Conservation (phyloP, 805 yeast species). For the Schizosaccharomyces octosporus region DNA sequence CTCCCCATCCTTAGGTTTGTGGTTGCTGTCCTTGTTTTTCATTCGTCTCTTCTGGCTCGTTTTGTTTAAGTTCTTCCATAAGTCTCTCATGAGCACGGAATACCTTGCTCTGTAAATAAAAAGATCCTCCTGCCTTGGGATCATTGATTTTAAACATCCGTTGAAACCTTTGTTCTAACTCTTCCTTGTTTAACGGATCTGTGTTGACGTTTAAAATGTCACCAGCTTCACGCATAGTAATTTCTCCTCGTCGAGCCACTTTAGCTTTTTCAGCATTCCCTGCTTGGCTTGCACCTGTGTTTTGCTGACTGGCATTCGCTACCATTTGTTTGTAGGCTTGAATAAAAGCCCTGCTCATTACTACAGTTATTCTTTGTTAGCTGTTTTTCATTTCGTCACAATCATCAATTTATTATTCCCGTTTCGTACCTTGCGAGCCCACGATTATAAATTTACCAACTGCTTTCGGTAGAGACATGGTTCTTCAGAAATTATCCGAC, state of each 20-base stretch:
- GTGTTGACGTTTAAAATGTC: slow-evolving; percentile 66
- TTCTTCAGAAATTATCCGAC: background rate
- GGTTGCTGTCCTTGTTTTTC: background rate
- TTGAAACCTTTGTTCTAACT: slow-evolving; percentile 43
- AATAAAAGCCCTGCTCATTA: slow-evolving; percentile 85
- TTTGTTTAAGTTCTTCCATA: slow-evolving; percentile 40
- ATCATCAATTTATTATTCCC: background rate
- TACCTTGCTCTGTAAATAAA: slow-evolving; percentile 78
- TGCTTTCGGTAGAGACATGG: background rate
- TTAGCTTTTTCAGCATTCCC: background rate
- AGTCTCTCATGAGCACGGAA: slow-evolving; percentile 84
- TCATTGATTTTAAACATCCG: slow-evolving; percentile 72
- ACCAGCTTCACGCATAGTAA: slow-evolving; percentile 69
- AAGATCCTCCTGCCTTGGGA: slow-evolving; percentile 87
- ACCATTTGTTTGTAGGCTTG: slow-evolving; percentile 95
- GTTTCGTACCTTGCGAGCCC: background rate
- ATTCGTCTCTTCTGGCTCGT: slow-evolving; percentile 3
- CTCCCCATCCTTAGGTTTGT: no score
- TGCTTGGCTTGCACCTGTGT: slow-evolving; percentile 19
- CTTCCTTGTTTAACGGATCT: slow-evolving; percentile 24
- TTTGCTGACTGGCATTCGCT: slow-evolving; percentile 59
- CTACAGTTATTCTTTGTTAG: slow-evolving; percentile 13
- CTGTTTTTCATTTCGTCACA: background rate
- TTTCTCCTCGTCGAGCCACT: slow-evolving; percentile 35
- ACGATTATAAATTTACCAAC: background rate